Percentiles rank a stretch among this genome's conserved stretches.
Evolutionary conservation across 1,284 basidiomycete species (phyloP).

Genomic region (Marasmius sp.): DNA sequence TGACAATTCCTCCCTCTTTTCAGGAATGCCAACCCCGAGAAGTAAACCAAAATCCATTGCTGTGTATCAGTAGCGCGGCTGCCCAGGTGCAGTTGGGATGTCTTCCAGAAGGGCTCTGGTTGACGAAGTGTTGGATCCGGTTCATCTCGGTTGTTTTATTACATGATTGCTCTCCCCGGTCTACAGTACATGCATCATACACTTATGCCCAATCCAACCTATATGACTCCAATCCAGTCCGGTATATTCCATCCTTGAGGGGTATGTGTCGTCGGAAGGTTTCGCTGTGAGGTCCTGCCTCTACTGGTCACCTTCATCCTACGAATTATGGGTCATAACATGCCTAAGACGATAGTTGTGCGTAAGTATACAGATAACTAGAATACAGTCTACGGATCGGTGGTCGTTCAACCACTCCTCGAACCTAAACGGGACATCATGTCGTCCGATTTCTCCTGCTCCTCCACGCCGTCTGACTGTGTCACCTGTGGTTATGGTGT

Average conservation of each 20-base stretch:
- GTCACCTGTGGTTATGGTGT: conserved; percentile 57
- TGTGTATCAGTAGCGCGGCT: conserved; percentile 2
- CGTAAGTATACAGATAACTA: background rate
- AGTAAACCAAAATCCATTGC: conserved; percentile 40
- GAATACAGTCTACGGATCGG: background rate
- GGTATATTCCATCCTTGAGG: background rate
- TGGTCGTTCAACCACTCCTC: conserved; percentile 46
- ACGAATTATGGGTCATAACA: background rate
- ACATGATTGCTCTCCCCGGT: background rate
- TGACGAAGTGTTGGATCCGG: background rate
- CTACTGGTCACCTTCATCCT: background rate
- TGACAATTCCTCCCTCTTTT: conserved; percentile 21
- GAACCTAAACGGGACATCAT: conserved; percentile 73
- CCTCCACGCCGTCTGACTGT: conserved; percentile 76
- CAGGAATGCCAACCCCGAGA: conserved; percentile 85
- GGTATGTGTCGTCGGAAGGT: background rate
- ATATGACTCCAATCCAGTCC: background rate
- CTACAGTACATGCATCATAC: background rate
- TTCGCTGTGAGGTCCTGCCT: background rate
- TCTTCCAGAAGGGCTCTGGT: background rate
- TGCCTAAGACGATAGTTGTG: background rate
- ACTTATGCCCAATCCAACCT: background rate
- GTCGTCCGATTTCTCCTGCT: conserved; percentile 80
- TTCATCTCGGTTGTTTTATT: background rate
- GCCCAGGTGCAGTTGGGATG: background rate